A percentile compares a stretch with the other conserved stretches of the same genome.
Conservation (phyloP, 257 asterid genomes). For the Solanum verrucosum region DNA sequence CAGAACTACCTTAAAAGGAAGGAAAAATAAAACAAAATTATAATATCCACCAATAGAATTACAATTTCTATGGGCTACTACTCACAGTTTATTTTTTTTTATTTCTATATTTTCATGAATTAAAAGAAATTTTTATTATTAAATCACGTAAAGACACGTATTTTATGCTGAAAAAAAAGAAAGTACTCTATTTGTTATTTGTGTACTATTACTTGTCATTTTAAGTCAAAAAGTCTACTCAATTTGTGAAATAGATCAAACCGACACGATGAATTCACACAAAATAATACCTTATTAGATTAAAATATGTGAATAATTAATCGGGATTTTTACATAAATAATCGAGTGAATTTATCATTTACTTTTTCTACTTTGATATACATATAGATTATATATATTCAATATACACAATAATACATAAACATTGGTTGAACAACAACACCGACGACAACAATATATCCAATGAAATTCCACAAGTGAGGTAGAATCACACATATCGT, state of each 20-base stretch:
- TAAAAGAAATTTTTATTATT: neutral
- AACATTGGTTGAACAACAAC: neutral
- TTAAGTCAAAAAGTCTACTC: neutral
- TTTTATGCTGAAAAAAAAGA: neutral
- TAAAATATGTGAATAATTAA: neutral
- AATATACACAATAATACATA: neutral
- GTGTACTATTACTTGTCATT: neutral
- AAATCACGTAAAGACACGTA: neutral
- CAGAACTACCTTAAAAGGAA: neutral
- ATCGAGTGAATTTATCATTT: neutral
- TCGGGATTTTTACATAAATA: neutral
- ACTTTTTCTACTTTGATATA: neutral
- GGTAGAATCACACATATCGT: too few species aligned
- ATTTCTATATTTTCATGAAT: neutral
- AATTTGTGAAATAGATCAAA: neutral
- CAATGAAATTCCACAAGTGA: neutral
- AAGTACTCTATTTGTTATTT: neutral
- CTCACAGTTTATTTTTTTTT: neutral
- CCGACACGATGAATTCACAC: neutral
- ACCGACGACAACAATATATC: fast-evolving
- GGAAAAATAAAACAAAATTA: neutral
- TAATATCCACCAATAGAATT: neutral
- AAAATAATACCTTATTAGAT: too few species aligned
- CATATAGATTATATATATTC: neutral
- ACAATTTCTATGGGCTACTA: neutral